Percentiles rank a stretch among this genome's conserved stretches.
Conservation (phyloP, 2,329 filamentous ascomycete genomes). For the Hypoxylon sp. region DNA sequence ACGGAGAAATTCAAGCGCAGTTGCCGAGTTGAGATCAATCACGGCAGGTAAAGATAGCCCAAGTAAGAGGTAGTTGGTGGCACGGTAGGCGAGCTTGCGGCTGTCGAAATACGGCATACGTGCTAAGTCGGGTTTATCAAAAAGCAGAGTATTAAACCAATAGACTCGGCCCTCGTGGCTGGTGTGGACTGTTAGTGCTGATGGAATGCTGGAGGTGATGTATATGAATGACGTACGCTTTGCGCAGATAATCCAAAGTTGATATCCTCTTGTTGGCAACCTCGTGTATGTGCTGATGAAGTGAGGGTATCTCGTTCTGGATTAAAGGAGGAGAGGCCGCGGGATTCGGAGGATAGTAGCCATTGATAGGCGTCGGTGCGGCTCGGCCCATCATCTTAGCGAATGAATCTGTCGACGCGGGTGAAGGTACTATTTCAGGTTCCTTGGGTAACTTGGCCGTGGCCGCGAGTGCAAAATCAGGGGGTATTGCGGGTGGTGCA, state of each 20-base stretch:
- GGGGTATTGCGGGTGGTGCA: conserved; percentile 65
- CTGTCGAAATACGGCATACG: conserved; percentile 89
- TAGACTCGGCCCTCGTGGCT: conserved; percentile 95
- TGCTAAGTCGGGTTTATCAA: conserved; percentile 83
- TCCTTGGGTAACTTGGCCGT: conserved; percentile 61
- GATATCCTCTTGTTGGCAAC: conserved; percentile 92
- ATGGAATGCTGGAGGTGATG: not conserved
- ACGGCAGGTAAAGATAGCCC: conserved; percentile 92
- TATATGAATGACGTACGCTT: conserved; percentile 76
- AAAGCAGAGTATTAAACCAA: conserved; percentile 98
- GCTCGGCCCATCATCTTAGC: conserved; percentile 63
- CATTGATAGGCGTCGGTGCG: conserved; percentile 55
- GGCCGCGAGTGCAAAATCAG: conserved; percentile 67
- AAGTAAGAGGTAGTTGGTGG: conserved; percentile 93
- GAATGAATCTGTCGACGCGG: conserved; percentile 57
- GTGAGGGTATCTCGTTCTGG: conserved; percentile 62
- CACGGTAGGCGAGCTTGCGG: conserved; percentile 87
- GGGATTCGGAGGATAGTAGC: conserved; percentile 49
- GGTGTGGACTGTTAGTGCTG: conserved; percentile 19
- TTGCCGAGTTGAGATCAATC: conserved; percentile 86
- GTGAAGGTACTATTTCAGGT: conserved; percentile 53
- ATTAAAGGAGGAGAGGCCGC: conserved; percentile 49
- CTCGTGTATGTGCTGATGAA: conserved; percentile 81
- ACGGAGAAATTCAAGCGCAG: conserved; percentile 86
- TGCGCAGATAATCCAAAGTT: conserved; percentile 91